Percentiles rank a stretch among this genome's conserved stretches.
Evolutionary conservation across 176 grass and related monocot genomes (phyloP).

Genomic region (Hordeum marinum): DNA sequence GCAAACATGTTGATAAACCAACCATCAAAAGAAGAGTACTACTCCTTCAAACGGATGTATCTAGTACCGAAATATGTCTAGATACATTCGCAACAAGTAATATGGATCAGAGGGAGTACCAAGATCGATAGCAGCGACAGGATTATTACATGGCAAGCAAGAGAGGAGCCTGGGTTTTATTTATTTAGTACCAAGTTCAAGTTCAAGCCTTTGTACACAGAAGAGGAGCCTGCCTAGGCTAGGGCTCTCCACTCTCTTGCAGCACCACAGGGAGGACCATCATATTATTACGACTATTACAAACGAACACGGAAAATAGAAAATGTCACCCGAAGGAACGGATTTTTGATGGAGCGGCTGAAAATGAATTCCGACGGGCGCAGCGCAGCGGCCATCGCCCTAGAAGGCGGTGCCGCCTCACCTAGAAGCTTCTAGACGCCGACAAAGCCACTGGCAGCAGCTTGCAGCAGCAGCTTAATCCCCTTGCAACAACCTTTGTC

Average conservation of each 20-base stretch:
- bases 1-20: not conserved
- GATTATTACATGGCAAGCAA: not conserved
- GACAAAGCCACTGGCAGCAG: not conserved
- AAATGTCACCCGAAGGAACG: not conserved
- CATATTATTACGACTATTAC: not conserved
- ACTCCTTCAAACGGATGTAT: too few relatives aligned
- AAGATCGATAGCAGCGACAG: not conserved
- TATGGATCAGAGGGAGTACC: too few relatives aligned
- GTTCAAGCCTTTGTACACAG: not conserved
- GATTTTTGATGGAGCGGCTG: not conserved
- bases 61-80: too few relatives aligned
- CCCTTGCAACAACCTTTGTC: not conserved
- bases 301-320: not conserved
- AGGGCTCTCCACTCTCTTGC: not conserved
- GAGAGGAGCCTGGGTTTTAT: not conserved
- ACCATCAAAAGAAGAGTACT: not conserved
- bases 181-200: not conserved
- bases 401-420: not conserved
- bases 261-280: not conserved
- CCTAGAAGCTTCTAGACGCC: conserved; percentile 38
- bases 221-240: not conserved
- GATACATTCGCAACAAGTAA: too few relatives aligned
- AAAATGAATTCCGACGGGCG: not conserved
- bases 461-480: not conserved
- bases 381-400: not conserved